These are phyloP conservation scores for Daedaleopsis nitida DNA, from an alignment of 768 basidiomycete species.

Conservation along the genomic window DNA sequence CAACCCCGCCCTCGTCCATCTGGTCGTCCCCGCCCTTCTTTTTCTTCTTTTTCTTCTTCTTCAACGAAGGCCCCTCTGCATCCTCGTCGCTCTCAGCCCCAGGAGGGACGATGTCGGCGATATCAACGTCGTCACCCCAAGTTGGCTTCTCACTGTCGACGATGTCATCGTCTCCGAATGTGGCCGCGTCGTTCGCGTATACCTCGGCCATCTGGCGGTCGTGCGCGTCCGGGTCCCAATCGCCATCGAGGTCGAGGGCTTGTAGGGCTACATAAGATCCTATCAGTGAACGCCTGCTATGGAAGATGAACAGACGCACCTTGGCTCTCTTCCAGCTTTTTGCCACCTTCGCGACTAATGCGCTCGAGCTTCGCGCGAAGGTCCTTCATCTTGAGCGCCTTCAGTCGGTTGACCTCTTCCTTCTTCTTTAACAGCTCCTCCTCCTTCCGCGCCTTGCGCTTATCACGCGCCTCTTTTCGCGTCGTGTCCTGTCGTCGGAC, in stretches of 20 bases:
- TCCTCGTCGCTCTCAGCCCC: constrained; percentile 37
- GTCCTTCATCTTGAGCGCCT: constrained; percentile 84
- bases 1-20: constrained; percentile 50
- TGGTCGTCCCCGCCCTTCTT: constrained; percentile 44
- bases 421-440: constrained; percentile 71
- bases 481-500: constrained; percentile 75
- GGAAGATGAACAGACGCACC: constrained; percentile 15
- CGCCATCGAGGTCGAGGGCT: constrained; percentile 83
- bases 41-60: constrained; percentile 59
- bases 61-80: constrained; percentile 4
- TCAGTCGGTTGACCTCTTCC: constrained; percentile 82
- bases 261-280: constrained; percentile 49
- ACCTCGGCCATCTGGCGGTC: constrained; percentile 81
- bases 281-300: neutral
- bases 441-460: constrained; percentile 76
- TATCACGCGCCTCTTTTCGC: constrained; percentile 83
- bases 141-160: constrained; percentile 66
- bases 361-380: constrained; percentile 72
- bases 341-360: constrained; percentile 72
- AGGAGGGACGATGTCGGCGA: constrained; percentile 58
- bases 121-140: constrained; percentile 91
- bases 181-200: constrained; percentile 54
- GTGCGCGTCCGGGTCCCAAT: constrained; percentile 88
- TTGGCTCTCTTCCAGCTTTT: constrained; percentile 39
- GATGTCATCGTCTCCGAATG: constrained; percentile 27